These are phyloP conservation scores for Pseudomicrostroma phylloplanum DNA, from an alignment of 1,284 basidiomycete genomes.

Conservation along the genomic window DNA sequence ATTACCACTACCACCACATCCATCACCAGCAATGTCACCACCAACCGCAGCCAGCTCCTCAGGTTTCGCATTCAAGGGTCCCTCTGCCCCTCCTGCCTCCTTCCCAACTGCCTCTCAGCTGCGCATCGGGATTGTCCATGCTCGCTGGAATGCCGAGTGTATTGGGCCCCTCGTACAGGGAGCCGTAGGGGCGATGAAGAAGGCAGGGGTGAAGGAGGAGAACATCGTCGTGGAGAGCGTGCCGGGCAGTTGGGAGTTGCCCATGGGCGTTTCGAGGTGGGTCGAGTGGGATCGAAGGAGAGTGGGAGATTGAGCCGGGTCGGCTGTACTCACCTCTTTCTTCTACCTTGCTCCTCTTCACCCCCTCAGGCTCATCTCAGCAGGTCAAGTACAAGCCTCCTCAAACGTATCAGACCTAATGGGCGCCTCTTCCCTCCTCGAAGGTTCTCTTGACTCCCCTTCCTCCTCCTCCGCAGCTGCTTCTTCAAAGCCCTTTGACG, in stretches of 20 bases:
- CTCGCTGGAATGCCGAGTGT: constrained; percentile 73
- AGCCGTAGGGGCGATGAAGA: constrained; percentile 68
- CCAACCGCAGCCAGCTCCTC: constrained; percentile 6
- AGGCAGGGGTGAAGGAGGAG: constrained; percentile 75
- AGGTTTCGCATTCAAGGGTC: constrained; percentile 31
- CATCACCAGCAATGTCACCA: constrained; percentile 6
- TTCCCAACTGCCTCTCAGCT: constrained; percentile 41
- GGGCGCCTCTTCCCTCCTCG: constrained; percentile 57
- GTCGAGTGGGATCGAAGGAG: not conserved
- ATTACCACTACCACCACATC: not conserved
- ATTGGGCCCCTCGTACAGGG: constrained; percentile 78
- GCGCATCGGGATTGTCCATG: constrained; percentile 48
- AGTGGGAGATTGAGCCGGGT: not conserved
- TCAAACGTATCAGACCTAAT: constrained; percentile 71
- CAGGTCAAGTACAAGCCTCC: constrained; percentile 69
- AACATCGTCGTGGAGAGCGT: constrained; percentile 88
- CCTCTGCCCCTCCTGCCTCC: constrained; percentile 40
- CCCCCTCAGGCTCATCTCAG: constrained; percentile 61
- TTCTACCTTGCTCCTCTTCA: not conserved
- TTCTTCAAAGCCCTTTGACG: constrained; percentile 59
- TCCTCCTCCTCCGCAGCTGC: constrained; percentile 13
- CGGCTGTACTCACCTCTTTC: not conserved
- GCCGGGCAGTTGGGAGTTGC: constrained; percentile 60
- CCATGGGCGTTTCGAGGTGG: constrained; percentile 28
- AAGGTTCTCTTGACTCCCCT: constrained; percentile 14